Base-by-base conservation (phyloP, 2,329 filamentous ascomycete species). In the Fusarium tjaetaba region DNA sequence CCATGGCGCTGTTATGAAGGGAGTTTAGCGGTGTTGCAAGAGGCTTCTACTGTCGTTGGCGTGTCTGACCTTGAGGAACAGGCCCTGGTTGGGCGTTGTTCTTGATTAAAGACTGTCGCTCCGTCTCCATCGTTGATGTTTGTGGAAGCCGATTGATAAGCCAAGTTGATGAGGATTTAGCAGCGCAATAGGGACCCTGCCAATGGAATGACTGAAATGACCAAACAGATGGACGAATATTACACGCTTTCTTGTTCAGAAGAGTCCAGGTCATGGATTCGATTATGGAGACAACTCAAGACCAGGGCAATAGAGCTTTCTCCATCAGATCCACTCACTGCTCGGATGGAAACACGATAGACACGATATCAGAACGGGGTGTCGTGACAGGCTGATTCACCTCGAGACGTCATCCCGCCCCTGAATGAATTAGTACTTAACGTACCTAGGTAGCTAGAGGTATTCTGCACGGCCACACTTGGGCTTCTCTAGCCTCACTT, bases 1-100 rank as follows among this genome's bases (percentile, higher is more conserved):
- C 78, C 82, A 85, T 24, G 79, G 76, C 28, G 76, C 76, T 77
- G 24, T 70, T 53, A 43, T 16, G 20, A 22, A 18, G 34, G 45
- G 13, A n/a, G 32, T 41, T 70, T 42, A 58, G 52, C 20, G 42
- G 36, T 68, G 38, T 30, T 52, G 41, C 22, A 42, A 18, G 24
- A 38, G n/a, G 26, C 16, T 26, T 26, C 16, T 51, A 16, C 30
- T 13, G n/a, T 24, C 11, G 16, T 20, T n/a, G 36, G 22, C 32
- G 11, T 22, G 11, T 22, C 65, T 61, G 38, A 75, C 72, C 72
- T 65, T 43, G 56, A 18, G 72, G 72, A 36, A 68, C 49, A 34
- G 60, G 39, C 38, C 51, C 62, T 38, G 41, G 56, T 8, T 53
- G 72, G 39, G 43, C 46, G 57, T 71, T 55, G 39, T 75, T 73